These are phyloP conservation scores for Colletotrichum phormii DNA, from an alignment of 2,329 filamentous ascomycete species.

Conservation along the genomic window DNA sequence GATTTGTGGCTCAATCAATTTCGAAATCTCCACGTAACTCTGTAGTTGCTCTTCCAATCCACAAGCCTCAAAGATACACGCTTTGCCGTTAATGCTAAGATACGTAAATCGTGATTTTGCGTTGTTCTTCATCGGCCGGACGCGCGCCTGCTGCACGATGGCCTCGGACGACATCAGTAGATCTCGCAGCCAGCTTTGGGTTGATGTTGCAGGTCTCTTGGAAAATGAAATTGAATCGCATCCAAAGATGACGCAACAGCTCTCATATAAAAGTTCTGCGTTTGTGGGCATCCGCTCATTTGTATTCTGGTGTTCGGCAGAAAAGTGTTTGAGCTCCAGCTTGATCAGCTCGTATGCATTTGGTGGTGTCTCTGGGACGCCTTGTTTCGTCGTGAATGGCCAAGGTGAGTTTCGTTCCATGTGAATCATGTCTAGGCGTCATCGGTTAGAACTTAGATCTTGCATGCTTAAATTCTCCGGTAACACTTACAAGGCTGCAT, in stretches of 20 bases:
- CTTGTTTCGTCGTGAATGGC: constrained; percentile 43
- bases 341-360: constrained; percentile 34
- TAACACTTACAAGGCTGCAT: constrained; percentile 48
- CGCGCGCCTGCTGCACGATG: constrained; percentile 37
- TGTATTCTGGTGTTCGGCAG: not conserved
- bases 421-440: constrained; percentile 48
- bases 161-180: constrained; percentile 36
- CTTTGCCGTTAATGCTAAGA: constrained; percentile 33
- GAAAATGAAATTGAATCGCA: constrained; percentile 19
- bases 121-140: constrained; percentile 17
- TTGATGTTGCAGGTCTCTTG: constrained; percentile 34
- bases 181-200: constrained; percentile 43
- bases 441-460: not conserved
- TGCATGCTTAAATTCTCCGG: too few species aligned
- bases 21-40: constrained; percentile 20
- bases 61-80: constrained; percentile 29
- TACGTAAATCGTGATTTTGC: constrained; percentile 25
- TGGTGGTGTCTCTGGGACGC: constrained; percentile 33
- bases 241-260: constrained; percentile 39
- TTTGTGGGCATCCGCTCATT: constrained; percentile 10
- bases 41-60: constrained; percentile 27
- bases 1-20: constrained; percentile 2
- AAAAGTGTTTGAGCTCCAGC: constrained; percentile 28
- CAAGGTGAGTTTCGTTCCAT: constrained; percentile 49
- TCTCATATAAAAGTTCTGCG: constrained; percentile 29